These are phyloP conservation scores for Leptodermis oblonga DNA, from an alignment of 257 asterid species.

Conservation along the genomic window DNA sequence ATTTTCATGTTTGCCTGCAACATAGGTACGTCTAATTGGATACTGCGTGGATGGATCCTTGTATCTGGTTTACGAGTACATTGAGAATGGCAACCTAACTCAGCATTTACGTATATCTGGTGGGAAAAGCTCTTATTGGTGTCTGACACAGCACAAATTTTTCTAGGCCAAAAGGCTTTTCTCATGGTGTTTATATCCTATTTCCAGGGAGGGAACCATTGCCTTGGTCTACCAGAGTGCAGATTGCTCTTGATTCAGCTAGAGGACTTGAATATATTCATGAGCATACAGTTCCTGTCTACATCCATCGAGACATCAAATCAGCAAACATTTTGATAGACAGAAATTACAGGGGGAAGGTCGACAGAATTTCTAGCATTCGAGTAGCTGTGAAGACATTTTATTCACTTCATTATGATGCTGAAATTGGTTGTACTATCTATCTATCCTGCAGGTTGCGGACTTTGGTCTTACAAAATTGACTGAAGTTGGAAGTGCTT, in stretches of 20 bases:
- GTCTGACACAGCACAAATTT: background rate
- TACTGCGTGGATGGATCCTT: constrained; percentile 73
- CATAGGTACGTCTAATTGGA: constrained; percentile 79
- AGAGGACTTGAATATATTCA: constrained; percentile 96
- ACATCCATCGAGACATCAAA: constrained; percentile 82
- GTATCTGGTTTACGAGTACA: constrained; percentile 79
- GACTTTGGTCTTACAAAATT: constrained; percentile 86
- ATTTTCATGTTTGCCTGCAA: background rate
- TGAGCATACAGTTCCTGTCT: constrained; percentile 84
- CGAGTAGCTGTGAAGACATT: background rate
- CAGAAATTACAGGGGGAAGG: constrained; percentile 76
- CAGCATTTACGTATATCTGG: constrained; percentile 79
- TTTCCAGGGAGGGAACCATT: constrained; percentile 45
- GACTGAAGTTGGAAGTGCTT: constrained; percentile 67
- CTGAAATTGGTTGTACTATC: constrained; percentile 4
- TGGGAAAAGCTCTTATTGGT: constrained; percentile 19
- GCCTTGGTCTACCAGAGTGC: constrained; percentile 70
- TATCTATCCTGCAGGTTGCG: constrained; percentile 53
- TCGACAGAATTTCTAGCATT: constrained; percentile 1
- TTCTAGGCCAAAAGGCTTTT: background rate
- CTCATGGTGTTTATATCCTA: background rate
- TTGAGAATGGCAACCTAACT: constrained; percentile 79
- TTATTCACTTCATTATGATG: background rate
- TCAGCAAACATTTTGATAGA: constrained; percentile 78
- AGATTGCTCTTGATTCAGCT: constrained; percentile 88